Evolutionary conservation across 176 grass and related monocot genomes (phyloP).

Genomic region (Carex pumila): DNA sequence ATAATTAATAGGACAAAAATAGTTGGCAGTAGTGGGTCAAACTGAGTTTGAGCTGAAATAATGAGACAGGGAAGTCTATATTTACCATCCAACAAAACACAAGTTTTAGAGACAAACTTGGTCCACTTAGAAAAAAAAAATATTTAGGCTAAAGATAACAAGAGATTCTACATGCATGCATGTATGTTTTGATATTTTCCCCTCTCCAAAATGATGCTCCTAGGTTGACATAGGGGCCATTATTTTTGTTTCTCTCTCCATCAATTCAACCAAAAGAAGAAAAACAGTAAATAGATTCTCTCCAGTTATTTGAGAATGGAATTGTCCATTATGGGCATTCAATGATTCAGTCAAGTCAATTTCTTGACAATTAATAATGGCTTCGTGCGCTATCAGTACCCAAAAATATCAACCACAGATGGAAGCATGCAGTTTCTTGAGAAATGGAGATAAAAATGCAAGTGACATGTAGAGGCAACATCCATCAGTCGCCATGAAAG

Average conservation of each 20-base stretch:
- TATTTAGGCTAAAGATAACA: background rate
- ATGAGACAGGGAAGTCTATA: background rate
- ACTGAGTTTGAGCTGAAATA: slow-evolving; percentile 6
- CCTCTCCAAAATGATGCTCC: slow-evolving; percentile 15
- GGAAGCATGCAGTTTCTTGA: background rate
- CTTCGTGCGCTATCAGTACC: background rate
- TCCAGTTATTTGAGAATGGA: background rate
- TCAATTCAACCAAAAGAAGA: background rate
- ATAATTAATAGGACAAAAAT: background rate
- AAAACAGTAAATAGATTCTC: background rate
- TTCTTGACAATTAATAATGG: background rate
- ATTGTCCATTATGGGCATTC: background rate
- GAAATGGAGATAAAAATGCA: background rate
- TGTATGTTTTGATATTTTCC: background rate
- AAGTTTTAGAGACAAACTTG: background rate
- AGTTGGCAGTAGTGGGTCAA: background rate
- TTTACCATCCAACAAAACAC: background rate
- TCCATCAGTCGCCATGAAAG: slow-evolving; percentile 8
- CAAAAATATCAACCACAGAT: background rate
- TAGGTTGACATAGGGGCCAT: slow-evolving; percentile 3
- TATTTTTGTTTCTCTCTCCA: slow-evolving; percentile 3
- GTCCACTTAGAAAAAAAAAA: background rate
- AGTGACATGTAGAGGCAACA: background rate
- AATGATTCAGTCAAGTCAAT: background rate
- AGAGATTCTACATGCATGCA: background rate